Conservation (phyloP, 805 yeast species). For the Candida succiphila region DNA sequence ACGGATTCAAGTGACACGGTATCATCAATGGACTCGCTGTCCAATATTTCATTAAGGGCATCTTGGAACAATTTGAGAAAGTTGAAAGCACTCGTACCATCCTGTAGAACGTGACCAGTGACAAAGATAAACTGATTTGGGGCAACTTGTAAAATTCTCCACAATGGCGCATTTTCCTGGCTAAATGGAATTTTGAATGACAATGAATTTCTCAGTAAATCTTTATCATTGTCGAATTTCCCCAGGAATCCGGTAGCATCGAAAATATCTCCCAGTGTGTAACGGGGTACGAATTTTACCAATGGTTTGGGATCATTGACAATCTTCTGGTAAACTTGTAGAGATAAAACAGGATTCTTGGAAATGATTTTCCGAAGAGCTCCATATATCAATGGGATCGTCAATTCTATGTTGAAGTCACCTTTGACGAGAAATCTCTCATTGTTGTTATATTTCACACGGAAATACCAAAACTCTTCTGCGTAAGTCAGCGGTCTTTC, state of each 20-base stretch:
- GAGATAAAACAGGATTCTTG: slow-evolving; percentile 10
- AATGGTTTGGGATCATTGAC: neutral
- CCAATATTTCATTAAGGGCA: neutral
- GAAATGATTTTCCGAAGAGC: slow-evolving; percentile 7
- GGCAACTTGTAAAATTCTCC: slow-evolving; percentile 12
- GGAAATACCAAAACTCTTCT: slow-evolving; percentile 5
- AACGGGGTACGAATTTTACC: slow-evolving; percentile 2
- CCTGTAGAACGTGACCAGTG: slow-evolving; percentile 17
- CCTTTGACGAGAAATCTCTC: slow-evolving; percentile 7
- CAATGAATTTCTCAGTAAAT: neutral
- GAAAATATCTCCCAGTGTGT: slow-evolving; percentile 8
- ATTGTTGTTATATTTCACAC: slow-evolving; percentile 1
- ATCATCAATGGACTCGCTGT: neutral
- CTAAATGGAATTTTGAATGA: neutral
- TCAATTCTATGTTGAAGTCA: slow-evolving; percentile 6
- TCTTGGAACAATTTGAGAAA: slow-evolving; percentile 10
- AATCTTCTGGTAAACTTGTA: slow-evolving; percentile 3
- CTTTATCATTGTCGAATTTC: neutral
- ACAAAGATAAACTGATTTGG: neutral
- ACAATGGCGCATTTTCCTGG: slow-evolving; percentile 7
- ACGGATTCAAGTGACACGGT: neutral
- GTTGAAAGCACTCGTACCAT: slow-evolving; percentile 23
- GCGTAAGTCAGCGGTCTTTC: slow-evolving; percentile 3
- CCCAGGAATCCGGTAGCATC: too few relatives aligned
- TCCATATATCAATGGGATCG: slow-evolving; percentile 3